Base-by-base conservation (phyloP, 2,329 filamentous ascomycete species). In the Aspergillus ruber region DNA sequence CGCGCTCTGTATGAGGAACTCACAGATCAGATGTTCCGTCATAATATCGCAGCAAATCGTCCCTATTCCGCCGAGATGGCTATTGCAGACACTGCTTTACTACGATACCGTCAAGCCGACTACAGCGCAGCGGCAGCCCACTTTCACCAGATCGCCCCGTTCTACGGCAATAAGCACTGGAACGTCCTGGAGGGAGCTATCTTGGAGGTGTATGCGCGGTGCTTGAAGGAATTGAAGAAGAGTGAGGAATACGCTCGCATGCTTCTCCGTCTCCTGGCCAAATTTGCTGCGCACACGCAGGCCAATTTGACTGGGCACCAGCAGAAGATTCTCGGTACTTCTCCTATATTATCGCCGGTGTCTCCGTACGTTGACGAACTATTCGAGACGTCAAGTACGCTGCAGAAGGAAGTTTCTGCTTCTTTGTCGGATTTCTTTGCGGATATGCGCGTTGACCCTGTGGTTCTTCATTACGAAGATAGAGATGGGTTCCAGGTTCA, bases 191-290 rank as follows among this genome's bases (percentile, higher is more conserved):
- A 97, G 62, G 74, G 89, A 3, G 85, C 85, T 0, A 87, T 95
- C 79, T 77, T 97, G 5, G 81, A 88, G 54, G 85, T 96, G 77
- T 93, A 96, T 63, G 81, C 87, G 0, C 79, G 81, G 43, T 97
- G 90, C 64, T 76, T 98, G 23, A 85, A 86, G 54, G 79, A 88
- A 56, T 77, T 95, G 23, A 76, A 85, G 43, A 81, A 83, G 12
- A 82, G 83, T 50, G 86, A 91, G 45, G 88, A 95, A 52, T 94
- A 90, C 59, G 82, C 90, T 13, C 80, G 81, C 20, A 83, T 87
- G 7, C 77, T 88, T 7, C 74, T 96, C 12, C 85, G 86, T 58
- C 72, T 96, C 1, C 70, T 71, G 36, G 60, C 66, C 10, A 67
- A 66, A 47, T 69, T 67, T 52, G 66, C 67, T 20, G 50, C 56